Evolutionary conservation across 2,329 filamentous ascomycete species (phyloP).

Genomic region (Metarhizium rileyi): DNA sequence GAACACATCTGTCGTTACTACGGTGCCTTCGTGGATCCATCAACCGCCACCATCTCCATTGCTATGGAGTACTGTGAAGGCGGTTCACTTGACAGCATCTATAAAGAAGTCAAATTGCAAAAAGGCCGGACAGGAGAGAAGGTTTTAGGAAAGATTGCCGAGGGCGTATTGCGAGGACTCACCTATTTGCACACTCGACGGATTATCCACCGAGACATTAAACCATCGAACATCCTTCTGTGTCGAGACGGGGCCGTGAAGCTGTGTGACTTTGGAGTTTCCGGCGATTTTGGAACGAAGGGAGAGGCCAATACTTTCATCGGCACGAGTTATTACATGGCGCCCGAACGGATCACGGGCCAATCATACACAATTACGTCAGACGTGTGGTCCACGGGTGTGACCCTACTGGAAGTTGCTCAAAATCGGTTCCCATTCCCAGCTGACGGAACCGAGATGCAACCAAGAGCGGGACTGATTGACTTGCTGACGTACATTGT

Average conservation of each 20-base stretch:
- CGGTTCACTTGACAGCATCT: constrained; percentile 90
- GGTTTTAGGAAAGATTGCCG: constrained; percentile 90
- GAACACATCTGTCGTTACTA: constrained; percentile 97
- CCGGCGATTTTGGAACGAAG: constrained; percentile 95
- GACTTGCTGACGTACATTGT: constrained; percentile 97
- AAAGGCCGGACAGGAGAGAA: constrained; percentile 94
- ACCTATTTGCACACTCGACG: constrained; percentile 93
- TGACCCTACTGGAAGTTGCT: constrained; percentile 96
- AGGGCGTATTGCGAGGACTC: constrained; percentile 85
- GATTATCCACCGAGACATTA: constrained; percentile 98
- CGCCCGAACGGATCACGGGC: constrained; percentile 92
- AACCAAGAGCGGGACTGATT: constrained; percentile 84
- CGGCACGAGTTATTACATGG: constrained; percentile 98
- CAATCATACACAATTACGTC: constrained; percentile 98
- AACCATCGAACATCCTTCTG: constrained; percentile 92
- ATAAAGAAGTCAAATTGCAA: constrained; percentile 92
- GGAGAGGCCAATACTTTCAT: constrained; percentile 99
- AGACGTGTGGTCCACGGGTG: constrained; percentile 95
- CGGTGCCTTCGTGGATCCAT: constrained; percentile 89
- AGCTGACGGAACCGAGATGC: constrained; percentile 90
- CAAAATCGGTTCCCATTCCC: constrained; percentile 98
- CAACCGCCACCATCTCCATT: constrained; percentile 95
- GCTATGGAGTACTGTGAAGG: constrained; percentile 99
- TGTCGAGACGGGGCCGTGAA: constrained; percentile 92
- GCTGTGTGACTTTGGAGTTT: constrained; percentile 96